Percentiles rank a stretch among this genome's conserved stretches.
Conservation (phyloP, 192 early-diverging fungal species). For the Phycomyces nitens region DNA sequence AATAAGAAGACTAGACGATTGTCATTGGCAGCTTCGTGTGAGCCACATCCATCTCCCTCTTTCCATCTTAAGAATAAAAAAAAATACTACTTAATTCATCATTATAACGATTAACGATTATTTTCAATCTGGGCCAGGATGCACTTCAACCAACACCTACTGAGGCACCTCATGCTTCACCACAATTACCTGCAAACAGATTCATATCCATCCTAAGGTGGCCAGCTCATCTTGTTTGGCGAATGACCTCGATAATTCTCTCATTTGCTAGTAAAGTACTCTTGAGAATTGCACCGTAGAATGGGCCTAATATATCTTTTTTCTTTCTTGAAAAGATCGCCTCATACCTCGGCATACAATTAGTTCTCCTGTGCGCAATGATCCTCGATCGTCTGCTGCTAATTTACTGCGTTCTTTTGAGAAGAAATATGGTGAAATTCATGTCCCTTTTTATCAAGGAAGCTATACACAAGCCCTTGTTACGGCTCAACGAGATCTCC, state of each 20-base stretch:
- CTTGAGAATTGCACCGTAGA: neutral
- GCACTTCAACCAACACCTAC: too few species aligned
- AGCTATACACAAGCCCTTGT: slow-evolving; percentile 63
- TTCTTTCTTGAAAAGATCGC: slow-evolving; percentile 3
- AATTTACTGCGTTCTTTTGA: slow-evolving; percentile 73
- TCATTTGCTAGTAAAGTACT: slow-evolving; percentile 40
- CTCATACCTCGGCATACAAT: slow-evolving; percentile 10
- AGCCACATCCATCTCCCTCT: too few species aligned
- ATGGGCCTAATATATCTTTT: neutral
- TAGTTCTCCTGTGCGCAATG: slow-evolving; percentile 33
- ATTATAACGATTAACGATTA: too few species aligned
- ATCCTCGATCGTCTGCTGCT: slow-evolving; percentile 59
- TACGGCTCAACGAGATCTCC: slow-evolving; percentile 65
- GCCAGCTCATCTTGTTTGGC: slow-evolving; percentile 49
- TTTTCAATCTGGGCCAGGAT: too few species aligned
- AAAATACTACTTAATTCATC: too few species aligned
- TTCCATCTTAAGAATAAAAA: too few species aligned
- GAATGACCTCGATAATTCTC: slow-evolving; percentile 41
- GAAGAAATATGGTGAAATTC: slow-evolving; percentile 57
- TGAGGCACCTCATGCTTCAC: too few species aligned
- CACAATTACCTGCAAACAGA: too few species aligned
- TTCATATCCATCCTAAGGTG: slow-evolving; percentile 35
- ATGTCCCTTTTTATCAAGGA: slow-evolving; percentile 75
- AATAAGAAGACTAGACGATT: too few species aligned
- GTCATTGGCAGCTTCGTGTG: too few species aligned